These are phyloP conservation scores for Castanea sativa DNA, from an alignment of 306 rosid species.

Conservation along the genomic window DNA sequence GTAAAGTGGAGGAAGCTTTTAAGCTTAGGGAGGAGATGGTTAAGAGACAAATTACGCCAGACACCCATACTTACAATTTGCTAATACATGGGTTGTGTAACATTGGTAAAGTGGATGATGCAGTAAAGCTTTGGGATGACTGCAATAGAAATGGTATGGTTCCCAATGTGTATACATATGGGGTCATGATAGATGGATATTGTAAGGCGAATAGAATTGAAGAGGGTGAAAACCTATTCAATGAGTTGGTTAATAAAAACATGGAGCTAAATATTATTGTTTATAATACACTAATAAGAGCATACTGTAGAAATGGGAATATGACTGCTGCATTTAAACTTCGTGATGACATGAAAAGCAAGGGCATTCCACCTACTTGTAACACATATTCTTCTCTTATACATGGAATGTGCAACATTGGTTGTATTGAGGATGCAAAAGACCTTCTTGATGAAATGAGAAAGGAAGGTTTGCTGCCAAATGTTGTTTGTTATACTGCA, in stretches of 20 bases:
- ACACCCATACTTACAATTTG: constrained; percentile 56
- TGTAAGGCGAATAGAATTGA: constrained; percentile 53
- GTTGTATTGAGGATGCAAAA: constrained; percentile 54
- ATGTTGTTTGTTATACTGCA: constrained; percentile 68
- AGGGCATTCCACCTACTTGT: constrained; percentile 48
- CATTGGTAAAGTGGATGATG: constrained; percentile 57
- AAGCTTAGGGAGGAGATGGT: constrained; percentile 59
- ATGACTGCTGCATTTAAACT: constrained; percentile 53
- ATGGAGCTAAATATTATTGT: constrained; percentile 59
- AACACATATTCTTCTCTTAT: constrained; percentile 69
- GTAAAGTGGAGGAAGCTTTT: constrained; percentile 46
- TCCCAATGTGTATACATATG: constrained; percentile 64
- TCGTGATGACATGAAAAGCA: constrained; percentile 51
- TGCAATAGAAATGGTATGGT: constrained; percentile 39
- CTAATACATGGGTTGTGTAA: constrained; percentile 54
- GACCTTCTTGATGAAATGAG: constrained; percentile 55
- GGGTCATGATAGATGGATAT: constrained; percentile 61
- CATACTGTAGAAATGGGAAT: constrained; percentile 45
- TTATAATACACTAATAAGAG: constrained; percentile 60
- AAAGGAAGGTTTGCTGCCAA: constrained; percentile 54
- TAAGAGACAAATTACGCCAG: constrained; percentile 52
- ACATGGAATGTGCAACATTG: constrained; percentile 64
- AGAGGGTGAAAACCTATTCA: constrained; percentile 50
- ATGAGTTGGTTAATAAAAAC: constrained; percentile 39
- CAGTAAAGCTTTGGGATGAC: constrained; percentile 52